These are phyloP conservation scores for Takashimella koratensis DNA, from an alignment of 1,284 basidiomycete genomes.

Conservation along the genomic window DNA sequence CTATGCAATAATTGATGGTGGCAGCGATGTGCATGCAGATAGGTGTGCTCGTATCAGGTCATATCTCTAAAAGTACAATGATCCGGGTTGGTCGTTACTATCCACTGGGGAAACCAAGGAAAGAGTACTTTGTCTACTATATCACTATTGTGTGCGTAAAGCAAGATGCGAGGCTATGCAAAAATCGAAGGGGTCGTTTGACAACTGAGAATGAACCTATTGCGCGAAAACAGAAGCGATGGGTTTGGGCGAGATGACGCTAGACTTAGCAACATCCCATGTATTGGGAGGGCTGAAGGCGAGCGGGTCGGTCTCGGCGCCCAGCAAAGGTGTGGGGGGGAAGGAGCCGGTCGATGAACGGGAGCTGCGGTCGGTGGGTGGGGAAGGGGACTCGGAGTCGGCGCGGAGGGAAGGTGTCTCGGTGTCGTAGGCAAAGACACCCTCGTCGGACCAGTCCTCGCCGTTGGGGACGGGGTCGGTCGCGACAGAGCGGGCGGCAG, in stretches of 20 bases:
- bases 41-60: not conserved
- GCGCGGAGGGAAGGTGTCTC: constrained; percentile 39
- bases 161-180: not conserved
- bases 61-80: not conserved
- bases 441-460: constrained; percentile 18
- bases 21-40: not conserved
- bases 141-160: not conserved
- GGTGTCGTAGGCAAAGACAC: constrained; percentile 10
- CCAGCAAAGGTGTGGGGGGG: constrained; percentile 38
- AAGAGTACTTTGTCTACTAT: not conserved
- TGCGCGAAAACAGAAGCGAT: not conserved
- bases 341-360: constrained; percentile 33
- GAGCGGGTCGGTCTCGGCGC: not conserved
- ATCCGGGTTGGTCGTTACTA: not conserved
- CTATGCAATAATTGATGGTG: not conserved
- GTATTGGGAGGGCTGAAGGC: not conserved
- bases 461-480: constrained; percentile 12
- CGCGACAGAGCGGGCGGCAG: constrained; percentile 21
- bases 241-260: not conserved
- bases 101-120: not conserved
- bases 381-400: constrained; percentile 37
- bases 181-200: not conserved
- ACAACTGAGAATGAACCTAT: not conserved
- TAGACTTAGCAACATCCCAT: not conserved
- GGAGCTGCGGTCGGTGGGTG: constrained; percentile 27